Conservation (phyloP, 148 eudicot genomes). For the Silene latifolia region DNA sequence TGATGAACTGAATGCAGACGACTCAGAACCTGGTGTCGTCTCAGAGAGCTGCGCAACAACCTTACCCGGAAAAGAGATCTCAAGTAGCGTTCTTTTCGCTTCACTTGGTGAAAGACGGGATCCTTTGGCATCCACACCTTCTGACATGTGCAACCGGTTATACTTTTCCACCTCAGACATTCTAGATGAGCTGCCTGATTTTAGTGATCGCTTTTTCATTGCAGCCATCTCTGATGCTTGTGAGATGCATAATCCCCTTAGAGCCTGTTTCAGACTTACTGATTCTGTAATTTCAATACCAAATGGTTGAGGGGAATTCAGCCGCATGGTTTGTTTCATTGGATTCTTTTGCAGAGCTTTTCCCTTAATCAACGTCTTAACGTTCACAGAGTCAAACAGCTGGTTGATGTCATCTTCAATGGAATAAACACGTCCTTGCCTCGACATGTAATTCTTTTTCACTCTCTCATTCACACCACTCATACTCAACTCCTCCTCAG, state of each 20-base stretch:
- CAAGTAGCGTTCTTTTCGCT: conserved; percentile 36
- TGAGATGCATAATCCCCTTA: conserved; percentile 74
- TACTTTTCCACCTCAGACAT: conserved; percentile 40
- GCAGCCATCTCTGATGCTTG: conserved; percentile 97
- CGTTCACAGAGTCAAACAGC: conserved; percentile 66
- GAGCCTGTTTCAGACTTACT: conserved; percentile 74
- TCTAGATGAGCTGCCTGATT: conserved; percentile 36
- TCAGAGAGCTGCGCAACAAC: conserved; percentile 33
- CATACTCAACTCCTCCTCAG: conserved; percentile 38
- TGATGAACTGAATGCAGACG: conserved; percentile 18
- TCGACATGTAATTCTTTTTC: conserved; percentile 27
- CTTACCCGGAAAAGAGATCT: conserved; percentile 48
- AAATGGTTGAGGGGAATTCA: conserved; percentile 41
- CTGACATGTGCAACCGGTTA: conserved; percentile 35
- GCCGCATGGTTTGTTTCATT: conserved; percentile 69
- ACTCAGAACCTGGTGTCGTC: conserved; percentile 25
- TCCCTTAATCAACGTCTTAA: conserved; percentile 37
- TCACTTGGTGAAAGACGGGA: conserved; percentile 27
- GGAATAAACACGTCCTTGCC: conserved; percentile 48
- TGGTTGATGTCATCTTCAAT: conserved; percentile 72
- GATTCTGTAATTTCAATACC: conserved; percentile 63
- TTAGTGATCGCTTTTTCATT: conserved; percentile 50
- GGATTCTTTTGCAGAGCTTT: conserved; percentile 44
- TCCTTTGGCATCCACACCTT: conserved; percentile 34
- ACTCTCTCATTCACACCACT: conserved; percentile 20